These are phyloP conservation scores for Dactylellina sp. DNA, from an alignment of 2,329 filamentous ascomycete species.

Conservation along the genomic window DNA sequence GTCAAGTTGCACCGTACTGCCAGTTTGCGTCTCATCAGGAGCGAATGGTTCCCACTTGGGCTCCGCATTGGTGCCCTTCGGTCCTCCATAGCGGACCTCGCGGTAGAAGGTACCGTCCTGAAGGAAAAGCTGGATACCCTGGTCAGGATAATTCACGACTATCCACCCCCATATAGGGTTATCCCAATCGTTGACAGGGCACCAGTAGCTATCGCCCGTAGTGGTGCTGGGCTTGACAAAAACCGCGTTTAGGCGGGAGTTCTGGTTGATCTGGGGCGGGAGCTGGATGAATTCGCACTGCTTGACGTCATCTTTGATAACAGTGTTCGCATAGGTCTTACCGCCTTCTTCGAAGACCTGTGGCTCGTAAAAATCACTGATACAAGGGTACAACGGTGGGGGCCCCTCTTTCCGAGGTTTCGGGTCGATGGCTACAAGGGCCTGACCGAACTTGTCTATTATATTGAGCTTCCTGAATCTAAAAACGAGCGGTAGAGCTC, in stretches of 20 bases:
- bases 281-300: constrained; percentile 64
- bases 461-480: constrained; percentile 66
- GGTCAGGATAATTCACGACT: constrained; percentile 65
- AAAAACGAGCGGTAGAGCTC: too few relatives aligned
- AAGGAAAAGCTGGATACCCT: constrained; percentile 65
- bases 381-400: constrained; percentile 59
- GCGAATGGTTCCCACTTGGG: constrained; percentile 21
- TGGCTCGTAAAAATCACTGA: constrained; percentile 63
- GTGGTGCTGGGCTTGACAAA: constrained; percentile 58
- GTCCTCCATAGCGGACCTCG: constrained; percentile 63
- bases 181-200: constrained; percentile 63
- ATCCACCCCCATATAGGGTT: constrained; percentile 66
- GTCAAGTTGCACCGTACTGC: constrained; percentile 58
- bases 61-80: too few relatives aligned
- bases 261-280: constrained; percentile 65
- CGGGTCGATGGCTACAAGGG: constrained; percentile 62
- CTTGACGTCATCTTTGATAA: constrained; percentile 34
- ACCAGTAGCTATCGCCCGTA: constrained; percentile 42
- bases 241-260: constrained; percentile 62
- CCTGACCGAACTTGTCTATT: constrained; percentile 68
- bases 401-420: background rate
- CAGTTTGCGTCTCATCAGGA: too few relatives aligned
- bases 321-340: too few relatives aligned
- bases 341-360: constrained; percentile 37
- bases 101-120: constrained; percentile 65